A percentile compares a stretch with the other conserved stretches of the same genome.
phyloP scores from a whole-genome alignment of 2,329 filamentous ascomycete species.

The Pyricularia grisea region DNA sequence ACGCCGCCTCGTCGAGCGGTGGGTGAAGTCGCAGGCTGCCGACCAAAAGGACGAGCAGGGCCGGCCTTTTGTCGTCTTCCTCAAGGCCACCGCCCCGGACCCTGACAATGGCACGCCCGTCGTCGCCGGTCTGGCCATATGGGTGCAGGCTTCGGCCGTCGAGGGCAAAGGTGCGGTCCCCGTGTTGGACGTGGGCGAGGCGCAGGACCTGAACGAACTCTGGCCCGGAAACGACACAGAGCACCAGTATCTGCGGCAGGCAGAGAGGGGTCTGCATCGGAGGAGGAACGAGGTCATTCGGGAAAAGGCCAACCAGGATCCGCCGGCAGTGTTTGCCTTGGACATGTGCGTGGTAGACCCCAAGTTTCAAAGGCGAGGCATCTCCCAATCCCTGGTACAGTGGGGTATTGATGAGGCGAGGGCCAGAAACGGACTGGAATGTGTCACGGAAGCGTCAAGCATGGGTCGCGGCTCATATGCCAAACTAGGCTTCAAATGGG shows the following conservation, averaged over 20 bases:
- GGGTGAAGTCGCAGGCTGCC: constrained; percentile 15
- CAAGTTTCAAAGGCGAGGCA: constrained; percentile 38
- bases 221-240: constrained; percentile 33
- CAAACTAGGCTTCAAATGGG: constrained; percentile 33
- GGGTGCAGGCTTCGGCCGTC: constrained; percentile 41
- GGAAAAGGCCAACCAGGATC: constrained; percentile 18
- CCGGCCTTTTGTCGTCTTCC: constrained; percentile 38
- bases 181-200: constrained; percentile 20
- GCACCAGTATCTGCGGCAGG: constrained; percentile 35
- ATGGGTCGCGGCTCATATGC: constrained; percentile 38
- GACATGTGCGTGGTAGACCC: constrained; percentile 44
- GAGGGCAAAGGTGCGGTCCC: constrained; percentile 35
- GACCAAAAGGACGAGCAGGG: constrained; percentile 30
- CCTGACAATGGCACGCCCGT: background rate
- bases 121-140: constrained; percentile 45
- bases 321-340: constrained; percentile 32
- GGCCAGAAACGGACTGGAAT: constrained; percentile 28
- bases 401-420: constrained; percentile 37
- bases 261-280: constrained; percentile 31
- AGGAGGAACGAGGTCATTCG: constrained; percentile 30
- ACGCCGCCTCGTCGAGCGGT: constrained; percentile 30
- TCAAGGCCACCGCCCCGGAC: constrained; percentile 39
- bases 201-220: constrained; percentile 22
- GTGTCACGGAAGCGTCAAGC: constrained; percentile 33
- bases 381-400: constrained; percentile 32